Evolutionary conservation across 768 basidiomycete genomes (phyloP).

Genomic region (Lentinula edodes): DNA sequence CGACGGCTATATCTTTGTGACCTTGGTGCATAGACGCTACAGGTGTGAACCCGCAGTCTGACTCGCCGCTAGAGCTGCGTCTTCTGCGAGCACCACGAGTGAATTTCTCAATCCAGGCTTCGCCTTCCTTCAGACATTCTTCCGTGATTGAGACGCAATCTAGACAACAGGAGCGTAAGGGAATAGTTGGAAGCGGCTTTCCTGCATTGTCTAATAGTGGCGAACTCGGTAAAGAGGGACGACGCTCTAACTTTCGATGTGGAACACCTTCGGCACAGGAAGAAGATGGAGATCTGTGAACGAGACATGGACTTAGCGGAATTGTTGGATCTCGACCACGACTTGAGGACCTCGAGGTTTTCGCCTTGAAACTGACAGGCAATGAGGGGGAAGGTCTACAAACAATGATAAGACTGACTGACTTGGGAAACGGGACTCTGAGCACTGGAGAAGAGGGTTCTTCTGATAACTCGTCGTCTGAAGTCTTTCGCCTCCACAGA

Average conservation of each 20-base stretch:
- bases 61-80: conserved; percentile 36
- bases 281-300: conserved; percentile 35
- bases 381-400: conserved; percentile 1
- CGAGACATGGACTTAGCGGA: conserved; percentile 50
- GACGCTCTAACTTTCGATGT: conserved; percentile 13
- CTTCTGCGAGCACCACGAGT: conserved; percentile 55
- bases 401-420: conserved; percentile 17
- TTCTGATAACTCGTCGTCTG: conserved; percentile 10
- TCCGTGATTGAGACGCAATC: conserved; percentile 60
- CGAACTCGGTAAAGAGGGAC: conserved; percentile 27
- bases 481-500: conserved; percentile 36
- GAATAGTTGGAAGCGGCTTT: conserved; percentile 45
- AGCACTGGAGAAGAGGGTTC: conserved; percentile 28
- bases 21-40: conserved; percentile 13
- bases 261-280: conserved; percentile 3
- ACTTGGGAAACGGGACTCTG: conserved; percentile 62
- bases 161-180: conserved; percentile 66
- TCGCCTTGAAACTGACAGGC: conserved; percentile 33
- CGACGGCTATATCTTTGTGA: conserved; percentile 10
- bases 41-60: conserved; percentile 22
- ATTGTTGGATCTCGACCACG: conserved; percentile 26
- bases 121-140: conserved; percentile 46
- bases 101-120: conserved; percentile 59
- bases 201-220: conserved; percentile 24
- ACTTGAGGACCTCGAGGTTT: conserved; percentile 30